Evolutionary conservation across 1,284 basidiomycete species (phyloP), one percentile per base, ranked within the genome.

Genomic region (Tremellales sp.): DNA sequence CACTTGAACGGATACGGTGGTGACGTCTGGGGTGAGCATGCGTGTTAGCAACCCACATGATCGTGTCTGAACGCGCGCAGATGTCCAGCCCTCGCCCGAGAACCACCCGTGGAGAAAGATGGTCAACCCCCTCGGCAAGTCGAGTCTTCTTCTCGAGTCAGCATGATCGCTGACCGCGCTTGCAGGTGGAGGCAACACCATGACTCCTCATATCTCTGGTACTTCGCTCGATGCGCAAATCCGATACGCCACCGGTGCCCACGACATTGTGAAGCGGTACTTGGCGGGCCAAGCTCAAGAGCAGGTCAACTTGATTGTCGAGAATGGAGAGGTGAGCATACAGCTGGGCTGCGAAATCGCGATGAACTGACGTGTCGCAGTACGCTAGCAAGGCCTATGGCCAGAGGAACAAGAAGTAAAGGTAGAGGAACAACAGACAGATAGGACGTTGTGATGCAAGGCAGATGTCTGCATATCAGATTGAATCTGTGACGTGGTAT

Each of bases 171-270:
- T 44, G 23, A 47, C 21, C 15, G n/a, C n/a, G n/a, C 29, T 10
- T 19, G 11, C 33, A 39, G 49, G 44, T 26, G 48, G 49, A 23
- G 44, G 43, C 26, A 52, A 52, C 25, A 52, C 53, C 33, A 64
- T 65, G 57, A 46, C 52, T 17, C 84, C 86, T 13, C 87, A 91
- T 68, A 87, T 87, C 75, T 86, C 84, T 56, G 90, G 89, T 37
- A 93, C 91, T 11, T 91, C 91, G 4, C 80, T 96, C 53, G 92
- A 96, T 64, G 91, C 92, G 1, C 92, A 96, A 76, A 80, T 78
- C 40, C 86, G 92, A 49, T 97, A 97, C 70, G 90, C 91, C 10
- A 75, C 76, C 36, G 92, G 92, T 22, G 81, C 84, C 25, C 85
- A 80, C 77, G 80, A 80, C 54, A 96, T 96, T 70, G 78, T 96